Conservation (phyloP, 31 red algal genomes). For the Endocladia muricata region DNA sequence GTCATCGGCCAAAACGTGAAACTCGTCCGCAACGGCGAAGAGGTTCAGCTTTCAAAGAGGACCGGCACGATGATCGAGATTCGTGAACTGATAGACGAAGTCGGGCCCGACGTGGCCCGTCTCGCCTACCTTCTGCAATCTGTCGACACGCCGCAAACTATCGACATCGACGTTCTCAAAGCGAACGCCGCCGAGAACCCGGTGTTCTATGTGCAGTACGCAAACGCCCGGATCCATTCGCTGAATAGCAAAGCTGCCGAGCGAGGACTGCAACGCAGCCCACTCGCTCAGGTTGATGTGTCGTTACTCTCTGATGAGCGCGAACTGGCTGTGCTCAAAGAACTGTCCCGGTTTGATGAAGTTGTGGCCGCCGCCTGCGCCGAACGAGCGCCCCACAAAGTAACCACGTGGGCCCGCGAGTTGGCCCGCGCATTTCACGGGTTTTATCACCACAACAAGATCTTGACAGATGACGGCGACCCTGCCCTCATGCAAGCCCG, state of each 20-base stretch:
- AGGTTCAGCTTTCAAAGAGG: neutral
- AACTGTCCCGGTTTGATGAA: neutral
- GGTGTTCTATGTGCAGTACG: neutral
- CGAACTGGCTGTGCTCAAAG: neutral
- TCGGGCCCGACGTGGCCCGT: neutral
- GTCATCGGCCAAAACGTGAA: neutral
- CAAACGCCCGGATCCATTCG: neutral
- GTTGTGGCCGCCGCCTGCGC: neutral
- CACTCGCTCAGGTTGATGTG: neutral
- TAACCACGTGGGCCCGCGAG: neutral
- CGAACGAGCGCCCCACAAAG: neutral
- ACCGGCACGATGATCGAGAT: neutral
- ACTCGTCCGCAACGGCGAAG: neutral
- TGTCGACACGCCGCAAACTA: neutral
- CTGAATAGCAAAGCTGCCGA: neutral
- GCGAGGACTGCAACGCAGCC: neutral
- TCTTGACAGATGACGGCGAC: neutral
- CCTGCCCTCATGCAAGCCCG: neutral
- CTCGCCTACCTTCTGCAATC: neutral
- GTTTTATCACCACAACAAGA: neutral
- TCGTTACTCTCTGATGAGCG: neutral
- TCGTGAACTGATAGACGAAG: neutral
- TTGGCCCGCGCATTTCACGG: neutral
- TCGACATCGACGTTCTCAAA: neutral
- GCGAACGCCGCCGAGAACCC: neutral